phyloP scores from a whole-genome alignment of 129 eudicot genomes.

The Chrysanthemum lavandulifolium region DNA sequence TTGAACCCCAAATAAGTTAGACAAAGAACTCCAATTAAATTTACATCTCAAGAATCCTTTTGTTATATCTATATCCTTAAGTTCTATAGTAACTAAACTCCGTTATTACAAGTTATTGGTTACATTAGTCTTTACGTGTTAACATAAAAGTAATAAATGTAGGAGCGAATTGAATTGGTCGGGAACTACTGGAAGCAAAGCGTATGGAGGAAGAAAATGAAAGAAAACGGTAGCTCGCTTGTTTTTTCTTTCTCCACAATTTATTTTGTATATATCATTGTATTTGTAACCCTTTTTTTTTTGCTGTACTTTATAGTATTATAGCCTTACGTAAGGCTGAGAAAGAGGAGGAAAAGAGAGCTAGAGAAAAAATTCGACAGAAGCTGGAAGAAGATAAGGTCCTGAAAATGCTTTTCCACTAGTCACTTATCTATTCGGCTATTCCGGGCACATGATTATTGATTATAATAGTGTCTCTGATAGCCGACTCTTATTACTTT shows the following conservation, averaged over 20 bases:
- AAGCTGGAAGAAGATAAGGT: conserved; percentile 96
- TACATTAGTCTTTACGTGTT: no score
- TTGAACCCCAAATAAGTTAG: no score
- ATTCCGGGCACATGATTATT: not conserved
- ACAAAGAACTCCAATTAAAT: no score
- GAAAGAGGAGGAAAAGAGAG: conserved; percentile 87
- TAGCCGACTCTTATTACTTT: not conserved
- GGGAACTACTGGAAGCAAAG: conserved; percentile 94
- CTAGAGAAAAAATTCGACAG: conserved; percentile 82
- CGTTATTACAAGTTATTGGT: no score
- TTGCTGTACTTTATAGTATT: conserved; percentile 41
- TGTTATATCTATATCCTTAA: not conserved
- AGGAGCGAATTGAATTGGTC: conserved; percentile 90
- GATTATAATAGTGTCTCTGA: not conserved
- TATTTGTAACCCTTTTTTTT: not conserved
- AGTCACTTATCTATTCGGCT: not conserved
- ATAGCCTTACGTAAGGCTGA: conserved; percentile 85
- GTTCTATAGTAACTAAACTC: not conserved
- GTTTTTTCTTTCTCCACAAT: not conserved
- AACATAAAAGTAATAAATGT: conserved; percentile 6
- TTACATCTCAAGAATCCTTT: not conserved
- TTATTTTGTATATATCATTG: not conserved
- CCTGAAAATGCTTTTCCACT: conserved; percentile 7
- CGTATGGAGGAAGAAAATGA: conserved; percentile 88
- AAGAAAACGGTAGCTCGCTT: conserved; percentile 65